Conservation (phyloP, 2,329 filamentous ascomycete species). For the Byssochlamys sp. region DNA sequence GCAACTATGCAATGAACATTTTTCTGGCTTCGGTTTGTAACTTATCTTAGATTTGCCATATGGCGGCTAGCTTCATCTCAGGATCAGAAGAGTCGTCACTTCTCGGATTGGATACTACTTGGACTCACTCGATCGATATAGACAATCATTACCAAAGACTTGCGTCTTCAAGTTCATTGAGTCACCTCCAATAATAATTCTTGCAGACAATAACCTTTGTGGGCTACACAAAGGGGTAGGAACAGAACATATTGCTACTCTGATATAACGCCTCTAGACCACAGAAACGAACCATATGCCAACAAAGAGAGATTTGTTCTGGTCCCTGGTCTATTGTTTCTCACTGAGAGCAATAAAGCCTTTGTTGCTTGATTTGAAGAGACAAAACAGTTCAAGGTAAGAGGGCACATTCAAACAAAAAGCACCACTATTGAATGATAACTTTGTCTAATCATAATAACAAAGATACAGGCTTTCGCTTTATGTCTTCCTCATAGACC, state of each 20-base stretch:
- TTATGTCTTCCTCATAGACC: background rate
- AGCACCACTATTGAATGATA: background rate
- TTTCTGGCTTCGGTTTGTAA: slow-evolving; percentile 1
- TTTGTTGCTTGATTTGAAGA: background rate
- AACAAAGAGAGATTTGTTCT: background rate
- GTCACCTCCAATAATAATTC: background rate
- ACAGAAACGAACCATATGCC: background rate
- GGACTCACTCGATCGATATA: background rate
- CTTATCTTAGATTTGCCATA: slow-evolving; percentile 1
- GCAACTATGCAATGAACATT: background rate
- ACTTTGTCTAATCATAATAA: background rate
- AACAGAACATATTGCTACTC: background rate
- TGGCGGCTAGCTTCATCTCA: background rate
- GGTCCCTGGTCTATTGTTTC: background rate
- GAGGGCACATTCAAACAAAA: background rate
- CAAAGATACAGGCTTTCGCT: background rate
- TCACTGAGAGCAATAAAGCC: background rate
- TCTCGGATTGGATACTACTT: background rate
- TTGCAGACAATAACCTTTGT: background rate
- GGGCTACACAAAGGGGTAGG: background rate
- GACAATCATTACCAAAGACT: background rate
- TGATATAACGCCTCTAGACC: background rate
- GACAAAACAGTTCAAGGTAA: background rate
- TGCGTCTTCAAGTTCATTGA: background rate
- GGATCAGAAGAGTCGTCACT: background rate